Conservation (phyloP, 2,329 filamentous ascomycete species). For the Fusarium anguioides region DNA sequence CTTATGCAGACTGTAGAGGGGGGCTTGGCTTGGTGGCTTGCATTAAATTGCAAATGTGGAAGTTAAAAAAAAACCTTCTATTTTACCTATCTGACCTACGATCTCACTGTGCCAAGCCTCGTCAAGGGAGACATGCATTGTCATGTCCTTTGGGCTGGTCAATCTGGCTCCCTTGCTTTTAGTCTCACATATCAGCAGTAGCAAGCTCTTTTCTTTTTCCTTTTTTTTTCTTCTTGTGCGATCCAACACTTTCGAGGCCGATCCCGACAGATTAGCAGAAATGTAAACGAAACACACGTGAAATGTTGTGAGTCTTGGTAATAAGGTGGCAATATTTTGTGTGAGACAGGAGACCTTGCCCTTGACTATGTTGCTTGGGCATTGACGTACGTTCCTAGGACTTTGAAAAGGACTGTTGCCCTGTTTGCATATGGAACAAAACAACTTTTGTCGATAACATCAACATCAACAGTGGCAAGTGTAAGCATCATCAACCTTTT, state of each 20-base stretch:
- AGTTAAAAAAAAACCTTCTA: not conserved
- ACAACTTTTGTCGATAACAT: slow-evolving; percentile 18
- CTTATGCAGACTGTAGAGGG: slow-evolving; percentile 17
- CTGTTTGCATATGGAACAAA: slow-evolving; percentile 15
- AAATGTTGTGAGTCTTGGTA: not conserved
- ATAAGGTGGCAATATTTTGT: not conserved
- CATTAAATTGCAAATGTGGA: slow-evolving; percentile 4
- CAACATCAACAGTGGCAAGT: slow-evolving; percentile 6
- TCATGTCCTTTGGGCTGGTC: not conserved
- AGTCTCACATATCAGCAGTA: not conserved
- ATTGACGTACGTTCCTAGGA: not conserved
- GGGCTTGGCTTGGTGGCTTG: slow-evolving; percentile 24
- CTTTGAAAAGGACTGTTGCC: slow-evolving; percentile 19
- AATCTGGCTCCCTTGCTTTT: slow-evolving; percentile 25
- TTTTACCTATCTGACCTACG: slow-evolving; percentile 3
- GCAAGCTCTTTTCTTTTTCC: not conserved
- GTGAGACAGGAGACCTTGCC: slow-evolving; percentile 22
- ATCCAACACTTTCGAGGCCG: not conserved
- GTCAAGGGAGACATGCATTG: slow-evolving; percentile 23
- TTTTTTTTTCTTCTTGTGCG: not conserved
- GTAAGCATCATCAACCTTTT: slow-evolving; percentile 10
- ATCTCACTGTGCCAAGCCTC: slow-evolving; percentile 7
- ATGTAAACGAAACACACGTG: not conserved
- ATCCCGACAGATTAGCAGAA: not conserved
- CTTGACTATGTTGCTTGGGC: slow-evolving; percentile 14